Percentiles rank a stretch among this genome's conserved stretches.
These are phyloP conservation scores for Ustilago lituana DNA, from an alignment of 1,284 basidiomycete species.

Conservation along the genomic window DNA sequence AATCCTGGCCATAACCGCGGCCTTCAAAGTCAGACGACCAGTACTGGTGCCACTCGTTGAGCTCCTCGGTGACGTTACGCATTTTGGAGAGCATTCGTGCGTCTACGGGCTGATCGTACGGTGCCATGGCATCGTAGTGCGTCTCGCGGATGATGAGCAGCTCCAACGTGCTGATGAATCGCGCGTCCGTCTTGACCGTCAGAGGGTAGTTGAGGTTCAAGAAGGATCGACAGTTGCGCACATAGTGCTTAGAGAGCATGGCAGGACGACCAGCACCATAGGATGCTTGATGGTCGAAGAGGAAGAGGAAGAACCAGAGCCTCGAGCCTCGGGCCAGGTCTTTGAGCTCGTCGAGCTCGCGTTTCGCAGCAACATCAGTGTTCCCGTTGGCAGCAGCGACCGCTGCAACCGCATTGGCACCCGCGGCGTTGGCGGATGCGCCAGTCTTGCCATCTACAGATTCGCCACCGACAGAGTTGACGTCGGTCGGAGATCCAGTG, in stretches of 20 bases:
- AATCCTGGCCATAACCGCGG: conserved; percentile 82
- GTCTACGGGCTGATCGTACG: conserved; percentile 85
- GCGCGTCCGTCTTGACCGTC: conserved; percentile 84
- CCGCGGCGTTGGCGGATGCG: conserved; percentile 5
- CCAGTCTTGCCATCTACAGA: conserved; percentile 22
- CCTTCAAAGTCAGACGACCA: conserved; percentile 81
- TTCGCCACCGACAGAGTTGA: conserved; percentile 28
- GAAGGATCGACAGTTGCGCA: conserved; percentile 83
- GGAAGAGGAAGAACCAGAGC: conserved; percentile 92
- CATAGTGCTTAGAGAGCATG: conserved; percentile 81
- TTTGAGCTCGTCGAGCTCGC: conserved; percentile 38
- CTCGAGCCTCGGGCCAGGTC: conserved; percentile 71
- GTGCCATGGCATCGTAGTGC: conserved; percentile 82
- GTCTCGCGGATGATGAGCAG: conserved; percentile 85
- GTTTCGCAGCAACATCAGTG: conserved; percentile 16
- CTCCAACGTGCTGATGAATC: conserved; percentile 85
- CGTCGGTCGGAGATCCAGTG: conserved; percentile 36
- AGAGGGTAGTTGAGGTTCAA: conserved; percentile 82
- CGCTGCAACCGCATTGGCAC: conserved; percentile 23
- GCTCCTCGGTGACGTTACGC: conserved; percentile 80
- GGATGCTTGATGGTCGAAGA: conserved; percentile 83
- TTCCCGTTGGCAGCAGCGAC: conserved; percentile 18
- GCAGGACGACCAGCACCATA: conserved; percentile 91
- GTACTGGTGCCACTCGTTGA: conserved; percentile 88
- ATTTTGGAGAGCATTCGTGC: conserved; percentile 85